Evolutionary conservation across 169 alveolate genomes (phyloP).

Genomic region (Theileria sp.): DNA sequence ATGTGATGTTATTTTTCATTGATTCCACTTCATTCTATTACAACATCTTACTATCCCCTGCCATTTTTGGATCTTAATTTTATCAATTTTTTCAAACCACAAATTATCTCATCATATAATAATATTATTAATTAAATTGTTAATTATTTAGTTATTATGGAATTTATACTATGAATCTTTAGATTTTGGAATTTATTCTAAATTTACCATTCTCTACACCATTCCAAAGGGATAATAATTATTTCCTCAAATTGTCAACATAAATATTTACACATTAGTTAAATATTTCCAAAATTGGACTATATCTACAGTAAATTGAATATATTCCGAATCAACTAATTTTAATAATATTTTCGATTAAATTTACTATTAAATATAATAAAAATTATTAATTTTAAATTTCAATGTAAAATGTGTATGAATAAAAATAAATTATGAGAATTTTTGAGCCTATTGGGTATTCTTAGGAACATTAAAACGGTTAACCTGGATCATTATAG

Average conservation of each 20-base stretch:
- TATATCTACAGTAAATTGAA: neutral
- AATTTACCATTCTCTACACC: neutral
- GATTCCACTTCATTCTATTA: neutral
- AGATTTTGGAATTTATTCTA: neutral
- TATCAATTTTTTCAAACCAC: neutral
- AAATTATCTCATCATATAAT: neutral
- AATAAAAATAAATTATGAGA: neutral
- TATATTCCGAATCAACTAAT: neutral
- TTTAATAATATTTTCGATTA: too few species aligned
- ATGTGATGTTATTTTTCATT: neutral
- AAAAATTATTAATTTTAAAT: too few species aligned
- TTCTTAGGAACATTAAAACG: neutral
- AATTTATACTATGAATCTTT: neutral
- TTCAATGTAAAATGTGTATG: neutral
- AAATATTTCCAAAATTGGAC: too few species aligned
- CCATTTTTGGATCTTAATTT: neutral
- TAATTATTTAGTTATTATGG: neutral
- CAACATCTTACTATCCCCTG: neutral
- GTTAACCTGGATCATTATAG: neutral
- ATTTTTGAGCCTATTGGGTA: neutral
- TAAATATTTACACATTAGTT: neutral
- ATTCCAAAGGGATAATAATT: neutral
- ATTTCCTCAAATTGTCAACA: too few species aligned
- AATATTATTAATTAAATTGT: too few species aligned
- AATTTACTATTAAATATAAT: too few species aligned